Evolutionary conservation across 305 asterid species (phyloP).

Genomic region (Coffea humblotiana): DNA sequence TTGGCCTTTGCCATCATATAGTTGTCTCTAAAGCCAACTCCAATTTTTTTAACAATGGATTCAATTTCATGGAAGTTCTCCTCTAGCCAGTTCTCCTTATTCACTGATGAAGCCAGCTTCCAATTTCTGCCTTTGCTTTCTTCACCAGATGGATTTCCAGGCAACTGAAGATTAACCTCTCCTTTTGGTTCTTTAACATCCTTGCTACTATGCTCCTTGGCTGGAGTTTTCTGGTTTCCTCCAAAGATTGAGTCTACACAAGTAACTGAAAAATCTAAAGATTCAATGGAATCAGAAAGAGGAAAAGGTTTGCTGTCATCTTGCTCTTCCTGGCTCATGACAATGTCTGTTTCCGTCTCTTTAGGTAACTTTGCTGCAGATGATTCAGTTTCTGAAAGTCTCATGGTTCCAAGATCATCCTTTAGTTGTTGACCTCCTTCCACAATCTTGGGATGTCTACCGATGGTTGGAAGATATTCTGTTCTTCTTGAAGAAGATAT

Average conservation of each 20-base stretch:
- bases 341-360: conserved; percentile 27
- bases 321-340: conserved; percentile 22
- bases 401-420: conserved; percentile 28
- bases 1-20: conserved; percentile 71
- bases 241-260: conserved; percentile 21
- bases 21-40: conserved; percentile 69
- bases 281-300: conserved; percentile 20
- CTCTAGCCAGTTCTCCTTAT: conserved; percentile 70
- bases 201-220: conserved; percentile 27
- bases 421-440: conserved; percentile 27
- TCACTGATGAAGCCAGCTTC: conserved; percentile 36
- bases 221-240: conserved; percentile 25
- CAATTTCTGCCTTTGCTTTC: conserved; percentile 32
- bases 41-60: conserved; percentile 69
- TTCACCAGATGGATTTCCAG: conserved; percentile 29
- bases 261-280: conserved; percentile 28
- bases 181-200: conserved; percentile 29
- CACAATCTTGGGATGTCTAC: conserved; percentile 27
- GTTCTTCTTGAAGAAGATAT: conserved; percentile 12
- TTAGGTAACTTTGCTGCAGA: conserved; percentile 20
- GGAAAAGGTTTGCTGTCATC: conserved; percentile 20
- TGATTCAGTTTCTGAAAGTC: conserved; percentile 29
- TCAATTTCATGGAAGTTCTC: conserved; percentile 82
- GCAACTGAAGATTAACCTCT: conserved; percentile 27
- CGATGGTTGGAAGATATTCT: conserved; percentile 14